Evolutionary conservation across 495 filamentous ascomycete species (phyloP).

Genomic region (Xylaria intraflava): DNA sequence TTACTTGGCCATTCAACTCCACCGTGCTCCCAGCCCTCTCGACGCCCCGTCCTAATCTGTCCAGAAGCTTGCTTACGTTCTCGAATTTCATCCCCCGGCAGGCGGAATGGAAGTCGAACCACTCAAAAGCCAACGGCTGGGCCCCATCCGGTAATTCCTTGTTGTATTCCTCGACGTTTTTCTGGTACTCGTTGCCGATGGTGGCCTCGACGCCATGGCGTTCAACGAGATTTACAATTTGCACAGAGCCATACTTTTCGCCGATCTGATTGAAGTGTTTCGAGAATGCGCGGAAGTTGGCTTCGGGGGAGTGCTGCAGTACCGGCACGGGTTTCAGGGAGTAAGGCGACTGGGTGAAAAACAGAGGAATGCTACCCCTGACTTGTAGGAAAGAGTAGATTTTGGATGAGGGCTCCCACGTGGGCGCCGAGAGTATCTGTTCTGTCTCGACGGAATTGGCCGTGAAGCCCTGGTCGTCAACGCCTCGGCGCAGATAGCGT

Average conservation of each 20-base stretch:
- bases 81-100: constrained; percentile 97
- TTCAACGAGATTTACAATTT: constrained; percentile 80
- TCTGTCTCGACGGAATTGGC: constrained; percentile 95
- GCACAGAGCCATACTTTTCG: constrained; percentile 64
- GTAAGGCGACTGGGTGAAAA: constrained; percentile 89
- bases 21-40: constrained; percentile 60
- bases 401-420: constrained; percentile 54
- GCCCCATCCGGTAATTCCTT: constrained; percentile 42
- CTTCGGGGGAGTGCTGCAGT: constrained; percentile 66
- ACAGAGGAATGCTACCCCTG: constrained; percentile 82
- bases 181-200: constrained; percentile 70
- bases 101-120: constrained; percentile 91
- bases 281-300: constrained; percentile 70
- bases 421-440: constrained; percentile 66
- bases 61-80: constrained; percentile 73
- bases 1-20: constrained; percentile 41
- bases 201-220: constrained; percentile 73
- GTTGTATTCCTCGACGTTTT: constrained; percentile 55
- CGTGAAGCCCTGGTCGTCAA: constrained; percentile 78
- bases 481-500: constrained; percentile 83
- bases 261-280: constrained; percentile 66
- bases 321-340: constrained; percentile 82
- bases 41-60: constrained; percentile 57
- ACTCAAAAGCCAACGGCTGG: constrained; percentile 56
- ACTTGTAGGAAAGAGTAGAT: constrained; percentile 79